These are phyloP conservation scores for Caulochytrium protostelioides DNA, from an alignment of 371 early-diverging fungal genomes.

Conservation along the genomic window DNA sequence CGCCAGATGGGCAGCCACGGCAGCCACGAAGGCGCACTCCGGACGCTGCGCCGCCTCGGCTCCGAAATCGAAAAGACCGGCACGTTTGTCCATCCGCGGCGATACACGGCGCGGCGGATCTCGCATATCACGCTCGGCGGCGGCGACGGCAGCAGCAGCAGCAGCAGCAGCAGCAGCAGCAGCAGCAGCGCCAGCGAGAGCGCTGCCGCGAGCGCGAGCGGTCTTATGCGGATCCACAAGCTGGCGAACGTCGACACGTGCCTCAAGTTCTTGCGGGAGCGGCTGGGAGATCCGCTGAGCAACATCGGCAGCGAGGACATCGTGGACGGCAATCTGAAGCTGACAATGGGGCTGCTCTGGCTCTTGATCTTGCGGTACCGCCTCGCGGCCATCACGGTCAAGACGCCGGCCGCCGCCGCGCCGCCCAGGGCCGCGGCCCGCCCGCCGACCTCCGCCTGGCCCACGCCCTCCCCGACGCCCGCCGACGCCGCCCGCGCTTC, in stretches of 20 bases:
- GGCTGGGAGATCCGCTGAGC: slow-evolving; percentile 33
- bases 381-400: slow-evolving; percentile 17
- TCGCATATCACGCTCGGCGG: too few relatives aligned
- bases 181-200: too few relatives aligned
- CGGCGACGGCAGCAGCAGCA: too few relatives aligned
- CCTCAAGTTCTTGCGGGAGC: slow-evolving; percentile 37
- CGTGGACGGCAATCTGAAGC: slow-evolving; percentile 61
- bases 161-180: too few relatives aligned
- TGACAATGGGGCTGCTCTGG: slow-evolving; percentile 66
- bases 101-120: too few relatives aligned
- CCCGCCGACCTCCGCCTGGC: not conserved
- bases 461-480: too few relatives aligned
- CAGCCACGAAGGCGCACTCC: slow-evolving; percentile 8
- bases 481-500: too few relatives aligned
- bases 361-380: slow-evolving; percentile 51
- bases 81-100: too few relatives aligned
- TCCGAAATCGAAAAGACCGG: too few relatives aligned
- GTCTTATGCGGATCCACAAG: slow-evolving; percentile 52
- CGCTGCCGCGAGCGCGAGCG: slow-evolving; percentile 37
- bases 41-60: slow-evolving; percentile 21
- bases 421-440: slow-evolving; percentile 3
- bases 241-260: slow-evolving; percentile 56
- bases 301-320: slow-evolving; percentile 66
- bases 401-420: slow-evolving; percentile 13
- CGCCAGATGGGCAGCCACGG: slow-evolving; percentile 4